Evolutionary conservation across 2,329 filamentous ascomycete species (phyloP), one percentile per base, ranked within the genome.

Genomic region (Colletotrichum sp.): DNA sequence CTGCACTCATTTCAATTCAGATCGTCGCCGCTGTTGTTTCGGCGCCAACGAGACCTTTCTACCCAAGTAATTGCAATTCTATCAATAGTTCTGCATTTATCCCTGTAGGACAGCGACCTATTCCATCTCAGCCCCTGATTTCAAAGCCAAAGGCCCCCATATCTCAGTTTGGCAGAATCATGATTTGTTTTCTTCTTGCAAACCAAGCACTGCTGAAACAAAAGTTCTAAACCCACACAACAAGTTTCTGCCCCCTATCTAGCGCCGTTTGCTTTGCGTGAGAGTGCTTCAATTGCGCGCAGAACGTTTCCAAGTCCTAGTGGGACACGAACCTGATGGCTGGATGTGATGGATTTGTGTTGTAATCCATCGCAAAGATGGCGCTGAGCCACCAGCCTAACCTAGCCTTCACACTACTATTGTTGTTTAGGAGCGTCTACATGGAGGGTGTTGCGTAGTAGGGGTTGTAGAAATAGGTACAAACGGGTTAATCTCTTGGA

Each of bases 261-360:
- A 55, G n/a, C 8, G 1, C 48, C 48, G 8, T 1, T 22, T n/a
- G 48, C 19, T 12, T 55, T 55, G n/a, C 11, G 22, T 55, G 34
- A 13, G 15, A 36, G 13, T 36, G 34, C 34, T 36, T 36, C 3
- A 15, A 36, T 3, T 36, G 13, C 34, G 13, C 34, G 34, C 34
- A 36, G 34, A 36, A 15, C 1, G 1, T 15, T 36, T 8, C 34
- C 4, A 8, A 8, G 34, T 15, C 13, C 13, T 4, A 15, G 2
- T 36, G 6, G 6, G 0, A 36, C 13, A 36, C 1, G 1, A 36
- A 6, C 3, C 13, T 15, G 13, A 36, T 15, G 13, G 13, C 34
- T 0, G 34, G 34, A 36, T 15, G 6, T 8, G 13, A 2, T 36
- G 13, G 1, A 36, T 15, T 2, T 3, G 6, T 36, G 13, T 36